Conservation (phyloP, 495 filamentous ascomycete species). For the Penicillium longicatenatum region DNA sequence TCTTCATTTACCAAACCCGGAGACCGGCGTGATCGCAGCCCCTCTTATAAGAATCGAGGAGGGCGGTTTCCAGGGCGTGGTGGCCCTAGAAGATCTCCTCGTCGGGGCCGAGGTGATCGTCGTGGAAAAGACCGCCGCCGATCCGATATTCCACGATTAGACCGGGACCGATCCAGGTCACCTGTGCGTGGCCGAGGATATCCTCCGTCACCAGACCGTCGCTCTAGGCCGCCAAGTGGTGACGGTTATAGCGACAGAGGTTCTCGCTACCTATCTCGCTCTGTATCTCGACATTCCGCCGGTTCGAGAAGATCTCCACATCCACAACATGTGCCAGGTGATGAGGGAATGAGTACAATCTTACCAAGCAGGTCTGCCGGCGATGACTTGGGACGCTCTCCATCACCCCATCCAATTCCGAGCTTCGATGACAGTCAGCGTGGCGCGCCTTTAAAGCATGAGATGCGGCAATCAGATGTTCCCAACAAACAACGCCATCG, state of each 20-base stretch:
- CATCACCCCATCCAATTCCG: constrained; percentile 43
- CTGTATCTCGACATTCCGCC: constrained; percentile 37
- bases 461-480: constrained; percentile 35
- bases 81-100: constrained; percentile 33
- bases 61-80: constrained; percentile 38
- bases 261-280: constrained; percentile 36
- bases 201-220: constrained; percentile 31
- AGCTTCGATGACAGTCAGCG: constrained; percentile 38
- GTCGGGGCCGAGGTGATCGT: constrained; percentile 36
- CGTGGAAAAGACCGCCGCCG: constrained; percentile 35
- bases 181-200: constrained; percentile 34
- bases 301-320: constrained; percentile 34
- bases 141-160: constrained; percentile 24
- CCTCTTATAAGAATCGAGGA: constrained; percentile 30
- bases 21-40: constrained; percentile 37
- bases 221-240: constrained; percentile 30
- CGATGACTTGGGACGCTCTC: constrained; percentile 32
- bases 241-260: constrained; percentile 33
- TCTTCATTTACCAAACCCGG: constrained; percentile 28
- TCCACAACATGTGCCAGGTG: constrained; percentile 27
- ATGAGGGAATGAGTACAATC: constrained; percentile 35
- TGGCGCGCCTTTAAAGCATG: constrained; percentile 41
- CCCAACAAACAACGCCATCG: constrained; percentile 32
- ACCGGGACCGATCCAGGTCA: constrained; percentile 33
- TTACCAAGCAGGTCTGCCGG: constrained; percentile 30